phyloP scores from a whole-genome alignment of 805 yeast genomes.

The Candida berthetii region DNA sequence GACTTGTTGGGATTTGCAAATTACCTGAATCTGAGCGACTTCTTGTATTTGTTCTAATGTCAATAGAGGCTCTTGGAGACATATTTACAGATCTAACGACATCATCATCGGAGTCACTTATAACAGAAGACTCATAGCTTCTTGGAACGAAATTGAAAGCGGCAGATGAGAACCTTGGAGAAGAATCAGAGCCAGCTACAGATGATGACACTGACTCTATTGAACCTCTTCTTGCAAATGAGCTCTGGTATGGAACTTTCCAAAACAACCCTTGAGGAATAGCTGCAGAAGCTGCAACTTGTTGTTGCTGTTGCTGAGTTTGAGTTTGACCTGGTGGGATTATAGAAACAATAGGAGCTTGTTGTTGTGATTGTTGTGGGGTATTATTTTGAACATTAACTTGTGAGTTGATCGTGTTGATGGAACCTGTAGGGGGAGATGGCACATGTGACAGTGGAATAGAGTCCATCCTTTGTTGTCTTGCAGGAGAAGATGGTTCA shows the following conservation, averaged over 20 bases:
- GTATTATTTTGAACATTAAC: constrained; percentile 1
- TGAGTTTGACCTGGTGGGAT: too few species aligned
- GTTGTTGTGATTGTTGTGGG: constrained; percentile 5
- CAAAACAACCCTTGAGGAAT: constrained; percentile 19
- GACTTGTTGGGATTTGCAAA: constrained; percentile 10
- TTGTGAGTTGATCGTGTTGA: background rate
- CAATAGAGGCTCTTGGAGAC: constrained; percentile 17
- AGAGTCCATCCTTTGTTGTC: background rate
- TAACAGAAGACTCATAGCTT: constrained; percentile 15
- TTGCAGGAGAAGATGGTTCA: constrained; percentile 10
- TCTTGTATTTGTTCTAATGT: constrained; percentile 5
- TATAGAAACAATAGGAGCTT: too few species aligned
- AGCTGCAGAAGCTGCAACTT: constrained; percentile 1
- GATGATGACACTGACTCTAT: constrained; percentile 18
- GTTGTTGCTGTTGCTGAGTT: too few species aligned
- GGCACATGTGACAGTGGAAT: too few species aligned
- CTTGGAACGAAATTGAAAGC: constrained; percentile 1
- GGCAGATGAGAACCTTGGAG: background rate
- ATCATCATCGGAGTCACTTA: constrained; percentile 22
- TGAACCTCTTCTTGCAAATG: constrained; percentile 20
- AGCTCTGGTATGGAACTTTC: constrained; percentile 22
- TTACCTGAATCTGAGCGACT: constrained; percentile 13
- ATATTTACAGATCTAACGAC: constrained; percentile 2
- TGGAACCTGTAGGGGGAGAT: too few species aligned
- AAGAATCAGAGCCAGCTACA: constrained; percentile 1